Base-by-base conservation (phyloP, 768 basidiomycete species). In the Crucibulum laeve region DNA sequence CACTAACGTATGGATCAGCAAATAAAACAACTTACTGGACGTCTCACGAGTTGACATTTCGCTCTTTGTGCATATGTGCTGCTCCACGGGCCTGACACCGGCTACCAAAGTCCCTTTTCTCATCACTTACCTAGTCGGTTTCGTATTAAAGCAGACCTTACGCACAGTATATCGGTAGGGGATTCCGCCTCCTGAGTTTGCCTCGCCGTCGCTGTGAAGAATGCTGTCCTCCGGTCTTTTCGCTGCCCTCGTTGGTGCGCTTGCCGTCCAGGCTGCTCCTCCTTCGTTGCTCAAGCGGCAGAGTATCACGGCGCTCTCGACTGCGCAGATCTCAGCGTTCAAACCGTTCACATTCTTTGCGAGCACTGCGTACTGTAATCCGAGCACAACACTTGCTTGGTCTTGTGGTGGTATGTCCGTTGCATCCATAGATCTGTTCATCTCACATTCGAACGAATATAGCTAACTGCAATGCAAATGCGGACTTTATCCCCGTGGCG, bases 261-360 rank as follows among this genome's bases (percentile, higher is more conserved):
- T 30, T 30, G 8, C 28, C n/a, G 28, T 30, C n/a, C 28, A 30
- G n/a, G 28, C 28, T 30, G n/a, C 28, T 8, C 28, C 28, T 30
- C 28, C 28, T 8, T 8, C 8, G 28, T 8, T 30, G 28, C 8
- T 30, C 8, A 40, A 42, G 40, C 5, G 64, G 18, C 68, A 70
- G 45, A 49, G 59, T 11, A 70, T 77, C 42, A 64, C 62, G 1
- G 40, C 70, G 1, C 55, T 78, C 38, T 58, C 65, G 23, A 49
- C 62, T 3, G 19, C 70, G 0, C 63, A 78, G 50, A 68, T 80
- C 5, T 49, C 62, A 5, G 26, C 52, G 11, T 81, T 69, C 55
- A 69, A 52, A 25, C 67, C 78, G 1, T 82, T 71, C 60, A 70
- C 75, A 0, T 62, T 57, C 43, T 80, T 72, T 50, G 76, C 80